phyloP scores from a whole-genome alignment of 2,329 filamentous ascomycete genomes.

The Fusarium torreyae region DNA sequence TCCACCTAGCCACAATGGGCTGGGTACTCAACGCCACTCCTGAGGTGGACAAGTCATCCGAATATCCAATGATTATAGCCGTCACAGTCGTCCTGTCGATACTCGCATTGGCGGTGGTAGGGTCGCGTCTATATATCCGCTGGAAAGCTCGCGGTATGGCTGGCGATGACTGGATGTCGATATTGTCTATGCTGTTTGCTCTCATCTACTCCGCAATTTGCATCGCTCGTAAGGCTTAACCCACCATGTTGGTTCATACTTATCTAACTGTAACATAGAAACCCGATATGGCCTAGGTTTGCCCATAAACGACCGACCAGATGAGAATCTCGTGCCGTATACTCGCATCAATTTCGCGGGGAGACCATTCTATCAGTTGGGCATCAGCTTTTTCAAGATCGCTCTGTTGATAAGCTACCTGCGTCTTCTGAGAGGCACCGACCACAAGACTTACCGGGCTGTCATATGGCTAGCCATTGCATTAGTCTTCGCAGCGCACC shows the following conservation, averaged over 20 bases:
- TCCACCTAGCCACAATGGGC: slow-evolving; percentile 55
- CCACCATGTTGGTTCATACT: no score
- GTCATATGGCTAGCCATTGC: slow-evolving; percentile 62
- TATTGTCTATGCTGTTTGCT: slow-evolving; percentile 61
- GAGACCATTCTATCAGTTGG: slow-evolving; percentile 68
- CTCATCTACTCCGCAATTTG: slow-evolving; percentile 65
- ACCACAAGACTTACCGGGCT: slow-evolving; percentile 60
- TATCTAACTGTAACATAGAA: slow-evolving; percentile 54
- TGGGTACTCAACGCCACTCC: slow-evolving; percentile 67
- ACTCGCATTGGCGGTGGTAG: slow-evolving; percentile 60
- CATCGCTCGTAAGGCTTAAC: slow-evolving; percentile 61
- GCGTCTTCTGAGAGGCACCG: slow-evolving; percentile 64
- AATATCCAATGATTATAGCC: slow-evolving; percentile 65
- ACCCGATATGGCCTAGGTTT: slow-evolving; percentile 68
- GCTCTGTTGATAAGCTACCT: slow-evolving; percentile 68
- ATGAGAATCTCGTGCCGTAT: slow-evolving; percentile 61
- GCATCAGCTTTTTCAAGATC: slow-evolving; percentile 71
- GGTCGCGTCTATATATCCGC: slow-evolving; percentile 60
- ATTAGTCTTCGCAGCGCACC: slow-evolving; percentile 62
- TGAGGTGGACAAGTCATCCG: slow-evolving; percentile 62
- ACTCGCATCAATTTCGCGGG: slow-evolving; percentile 67
- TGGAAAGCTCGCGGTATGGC: slow-evolving; percentile 60
- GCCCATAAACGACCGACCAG: slow-evolving; percentile 60
- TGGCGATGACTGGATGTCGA: slow-evolving; percentile 62
- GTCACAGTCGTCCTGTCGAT: slow-evolving; percentile 63